phyloP scores from a whole-genome alignment of 2,329 filamentous ascomycete species.

The Ustulina deusta region DNA sequence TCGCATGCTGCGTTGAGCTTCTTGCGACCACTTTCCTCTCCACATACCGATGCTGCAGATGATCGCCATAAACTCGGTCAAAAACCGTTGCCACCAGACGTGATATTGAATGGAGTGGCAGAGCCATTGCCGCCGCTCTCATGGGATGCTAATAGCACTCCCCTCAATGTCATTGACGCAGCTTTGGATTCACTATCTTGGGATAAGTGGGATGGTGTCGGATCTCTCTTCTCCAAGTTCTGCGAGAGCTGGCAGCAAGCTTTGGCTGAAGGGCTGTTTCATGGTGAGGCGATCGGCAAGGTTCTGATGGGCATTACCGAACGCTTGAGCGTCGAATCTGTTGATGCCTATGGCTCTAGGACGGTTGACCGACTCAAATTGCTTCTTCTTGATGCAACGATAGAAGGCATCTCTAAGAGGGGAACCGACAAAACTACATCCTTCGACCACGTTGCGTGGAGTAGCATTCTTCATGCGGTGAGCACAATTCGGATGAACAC shows the following conservation, averaged over 20 bases:
- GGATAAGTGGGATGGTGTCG: conserved; percentile 28
- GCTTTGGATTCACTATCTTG: conserved; percentile 36
- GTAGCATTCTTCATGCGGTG: conserved; percentile 40
- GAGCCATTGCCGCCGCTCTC: conserved; percentile 7
- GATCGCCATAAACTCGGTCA: not conserved
- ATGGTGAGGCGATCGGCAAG: conserved; percentile 36
- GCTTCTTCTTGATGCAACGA: conserved; percentile 40
- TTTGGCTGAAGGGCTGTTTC: conserved; percentile 35
- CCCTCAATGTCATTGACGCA: conserved; percentile 34
- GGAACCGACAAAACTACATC: not conserved
- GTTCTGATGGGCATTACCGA: conserved; percentile 40
- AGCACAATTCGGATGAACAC: conserved; percentile 45
- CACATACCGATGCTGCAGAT: not conserved
- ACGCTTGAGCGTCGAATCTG: conserved; percentile 26
- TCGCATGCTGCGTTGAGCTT: conserved; percentile 11
- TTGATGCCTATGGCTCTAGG: not conserved
- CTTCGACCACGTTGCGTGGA: conserved; percentile 43
- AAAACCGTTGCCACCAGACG: conserved; percentile 15
- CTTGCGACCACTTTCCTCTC: conserved; percentile 9
- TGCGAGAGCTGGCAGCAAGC: conserved; percentile 42
- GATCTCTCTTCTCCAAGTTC: conserved; percentile 40
- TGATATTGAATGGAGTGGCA: conserved; percentile 30
- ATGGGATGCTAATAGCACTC: conserved; percentile 34
- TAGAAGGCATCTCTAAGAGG: conserved; percentile 39
- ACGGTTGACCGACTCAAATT: conserved; percentile 11